Percentiles rank a stretch among this genome's conserved stretches.
Conservation (phyloP, 805 yeast genomes). For the Schizosaccharomyces pombe region DNA sequence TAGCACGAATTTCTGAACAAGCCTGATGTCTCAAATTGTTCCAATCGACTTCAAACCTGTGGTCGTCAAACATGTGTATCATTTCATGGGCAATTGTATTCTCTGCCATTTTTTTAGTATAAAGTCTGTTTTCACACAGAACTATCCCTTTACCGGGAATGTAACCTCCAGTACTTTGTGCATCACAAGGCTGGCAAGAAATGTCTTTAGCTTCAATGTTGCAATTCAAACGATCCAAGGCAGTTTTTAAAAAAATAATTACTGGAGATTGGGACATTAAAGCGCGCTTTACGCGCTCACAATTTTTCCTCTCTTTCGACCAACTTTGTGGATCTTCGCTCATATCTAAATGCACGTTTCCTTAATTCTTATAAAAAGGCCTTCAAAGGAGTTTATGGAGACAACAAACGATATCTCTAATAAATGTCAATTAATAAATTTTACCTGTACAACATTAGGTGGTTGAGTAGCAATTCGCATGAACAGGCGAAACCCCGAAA, state of each 20-base stretch:
- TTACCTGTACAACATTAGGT: too few relatives aligned
- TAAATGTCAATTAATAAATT: too few relatives aligned
- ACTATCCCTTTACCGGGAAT: slow-evolving; percentile 74
- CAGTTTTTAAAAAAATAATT: slow-evolving; percentile 67
- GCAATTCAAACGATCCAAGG: slow-evolving; percentile 45
- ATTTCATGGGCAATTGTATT: slow-evolving; percentile 83
- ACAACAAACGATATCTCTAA: too few relatives aligned
- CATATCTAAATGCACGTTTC: too few relatives aligned
- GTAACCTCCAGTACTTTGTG: slow-evolving; percentile 71
- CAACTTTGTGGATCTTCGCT: too few relatives aligned
- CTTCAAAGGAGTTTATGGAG: too few relatives aligned
- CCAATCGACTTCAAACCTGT: slow-evolving; percentile 76
- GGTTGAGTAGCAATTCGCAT: too few relatives aligned
- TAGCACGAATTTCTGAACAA: slow-evolving; percentile 86
- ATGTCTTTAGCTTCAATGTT: slow-evolving; percentile 29
- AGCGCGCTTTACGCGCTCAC: not conserved
- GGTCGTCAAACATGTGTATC: slow-evolving; percentile 77
- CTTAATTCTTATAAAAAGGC: too few relatives aligned
- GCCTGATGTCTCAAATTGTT: slow-evolving; percentile 75
- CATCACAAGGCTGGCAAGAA: slow-evolving; percentile 65
- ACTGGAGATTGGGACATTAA: slow-evolving; percentile 26
- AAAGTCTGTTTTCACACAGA: slow-evolving; percentile 62
- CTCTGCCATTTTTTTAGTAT: slow-evolving; percentile 57
- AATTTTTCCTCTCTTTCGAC: not conserved
- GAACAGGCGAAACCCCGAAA: too few relatives aligned